A percentile compares a stretch with the other conserved stretches of the same genome.
Conservation (phyloP, 1,284 basidiomycete species). For the Xerocomus nothofagi region DNA sequence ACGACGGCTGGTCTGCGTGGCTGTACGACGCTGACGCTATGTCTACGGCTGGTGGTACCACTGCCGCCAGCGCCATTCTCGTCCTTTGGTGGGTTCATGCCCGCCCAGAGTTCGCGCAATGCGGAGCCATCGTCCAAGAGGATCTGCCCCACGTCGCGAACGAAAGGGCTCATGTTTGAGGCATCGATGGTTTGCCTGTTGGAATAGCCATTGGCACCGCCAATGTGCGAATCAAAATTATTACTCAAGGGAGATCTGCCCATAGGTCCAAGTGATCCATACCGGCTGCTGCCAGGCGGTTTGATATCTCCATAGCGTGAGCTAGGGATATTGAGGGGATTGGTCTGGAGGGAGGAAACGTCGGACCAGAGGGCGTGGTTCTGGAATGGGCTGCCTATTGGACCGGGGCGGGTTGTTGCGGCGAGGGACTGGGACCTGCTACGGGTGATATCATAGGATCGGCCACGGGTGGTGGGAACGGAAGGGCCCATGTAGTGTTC, state of each 20-base stretch:
- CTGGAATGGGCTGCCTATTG: constrained; percentile 46
- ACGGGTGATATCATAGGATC: constrained; percentile 62
- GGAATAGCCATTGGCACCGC: constrained; percentile 48
- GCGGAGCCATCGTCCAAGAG: constrained; percentile 67
- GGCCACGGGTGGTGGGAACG: constrained; percentile 45
- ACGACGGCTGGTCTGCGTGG: constrained; percentile 65
- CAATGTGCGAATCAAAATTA: constrained; percentile 44
- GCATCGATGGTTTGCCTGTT: constrained; percentile 53
- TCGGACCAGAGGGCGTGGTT: constrained; percentile 55
- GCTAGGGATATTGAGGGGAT: constrained; percentile 55
- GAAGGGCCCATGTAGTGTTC: constrained; percentile 48
- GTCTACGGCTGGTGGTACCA: constrained; percentile 80
- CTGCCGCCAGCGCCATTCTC: constrained; percentile 61
- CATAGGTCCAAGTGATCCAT: constrained; percentile 58
- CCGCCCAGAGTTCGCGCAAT: constrained; percentile 69
- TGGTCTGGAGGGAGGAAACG: constrained; percentile 38
- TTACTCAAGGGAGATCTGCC: constrained; percentile 52
- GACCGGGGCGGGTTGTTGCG: constrained; percentile 51
- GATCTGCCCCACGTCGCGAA: constrained; percentile 75
- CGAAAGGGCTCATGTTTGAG: constrained; percentile 79
- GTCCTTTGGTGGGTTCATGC: constrained; percentile 54
- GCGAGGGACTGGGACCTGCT: constrained; percentile 78
- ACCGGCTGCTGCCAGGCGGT: constrained; percentile 61
- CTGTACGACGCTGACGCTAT: constrained; percentile 85
- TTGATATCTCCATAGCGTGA: constrained; percentile 59